Evolutionary conservation across 1,284 basidiomycete species (phyloP), one percentile per base, ranked within the genome.

Genomic region (Ceratobasidium sp.): DNA sequence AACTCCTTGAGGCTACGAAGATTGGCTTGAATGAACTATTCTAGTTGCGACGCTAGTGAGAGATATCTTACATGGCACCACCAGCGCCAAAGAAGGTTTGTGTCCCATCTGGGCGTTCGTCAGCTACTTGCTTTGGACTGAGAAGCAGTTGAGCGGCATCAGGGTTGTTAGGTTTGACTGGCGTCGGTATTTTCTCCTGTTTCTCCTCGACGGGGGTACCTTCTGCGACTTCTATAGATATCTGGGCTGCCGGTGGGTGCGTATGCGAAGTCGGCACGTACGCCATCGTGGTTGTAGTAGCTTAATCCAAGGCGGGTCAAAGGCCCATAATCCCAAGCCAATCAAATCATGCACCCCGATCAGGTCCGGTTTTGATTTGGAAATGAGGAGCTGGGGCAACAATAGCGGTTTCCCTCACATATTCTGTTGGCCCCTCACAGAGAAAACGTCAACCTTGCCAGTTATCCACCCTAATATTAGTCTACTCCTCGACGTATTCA

Each of bases 1-100:
- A 93, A 93, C 76, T 85, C 84, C 82, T 91, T 93, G 77, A 93
- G 80, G 87, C 92, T 93, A 67, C 12, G 21, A 10, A 18, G 26
- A 12, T 21, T 14, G 28, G 3, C 4, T 30, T 53, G 5, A 53
- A 30, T 53, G n/a, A 16, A 9, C 18, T 30, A 26, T n/a, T 4
- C 28, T 36, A 64, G 50, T 43, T 28, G 39, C 32, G 46, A 39
- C 1, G 1, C n/a, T 6, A 30, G 39, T 28, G 3, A 53, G 26
- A 21, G 30, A 36, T 2, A 34, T 18, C 65, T 43, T 23, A 70
- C 65, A 70, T 70, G 6, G 65, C 65, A 21, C 65, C 65, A 21
- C 65, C 65, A 18, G 65, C 65, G 16, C 65, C 65, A 34, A 70
- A 70, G 43, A 70, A 70, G 18, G 65, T 70, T 21, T 55, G 52